Evolutionary conservation across 345 rosid genomes (phyloP).

Genomic region (Populus ilicifolia): DNA sequence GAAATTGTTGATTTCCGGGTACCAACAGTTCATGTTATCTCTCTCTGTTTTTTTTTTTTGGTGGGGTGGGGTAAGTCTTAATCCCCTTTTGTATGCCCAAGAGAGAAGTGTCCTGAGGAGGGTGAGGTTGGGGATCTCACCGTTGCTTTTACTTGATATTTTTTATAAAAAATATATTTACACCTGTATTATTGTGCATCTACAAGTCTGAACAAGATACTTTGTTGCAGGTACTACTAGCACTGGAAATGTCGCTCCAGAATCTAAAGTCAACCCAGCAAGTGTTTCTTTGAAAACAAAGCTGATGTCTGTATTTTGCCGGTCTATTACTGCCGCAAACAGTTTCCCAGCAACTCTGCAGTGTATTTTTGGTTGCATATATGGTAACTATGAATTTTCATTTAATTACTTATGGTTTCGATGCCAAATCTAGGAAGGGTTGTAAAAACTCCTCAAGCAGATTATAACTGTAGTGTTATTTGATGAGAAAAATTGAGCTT

Average conservation of each 20-base stretch:
- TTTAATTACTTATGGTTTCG: background rate
- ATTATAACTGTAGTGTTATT: background rate
- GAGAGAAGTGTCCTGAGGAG: no score
- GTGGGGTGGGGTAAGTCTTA: no score
- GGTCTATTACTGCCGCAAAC: constrained; percentile 80
- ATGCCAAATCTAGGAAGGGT: background rate
- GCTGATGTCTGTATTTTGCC: constrained; percentile 73
- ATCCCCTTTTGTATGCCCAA: no score
- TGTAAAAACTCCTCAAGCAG: background rate
- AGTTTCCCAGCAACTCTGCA: constrained; percentile 91
- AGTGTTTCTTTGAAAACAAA: constrained; percentile 62
- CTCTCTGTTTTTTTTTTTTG: background rate
- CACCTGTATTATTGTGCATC: background rate
- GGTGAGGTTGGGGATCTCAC: no score
- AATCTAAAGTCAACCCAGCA: constrained; percentile 67
- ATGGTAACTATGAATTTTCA: constrained; percentile 43
- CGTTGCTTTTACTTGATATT: no score
- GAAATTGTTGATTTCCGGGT: background rate
- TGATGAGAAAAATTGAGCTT: background rate
- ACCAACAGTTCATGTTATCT: background rate
- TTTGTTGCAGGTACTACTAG: constrained; percentile 55
- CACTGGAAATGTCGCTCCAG: constrained; percentile 55
- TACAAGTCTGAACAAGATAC: background rate
- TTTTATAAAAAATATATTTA: no score
- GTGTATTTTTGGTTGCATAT: constrained; percentile 93